phyloP scores from a whole-genome alignment of 441 rosid species.

The Cnidoscolus chayamansa region DNA sequence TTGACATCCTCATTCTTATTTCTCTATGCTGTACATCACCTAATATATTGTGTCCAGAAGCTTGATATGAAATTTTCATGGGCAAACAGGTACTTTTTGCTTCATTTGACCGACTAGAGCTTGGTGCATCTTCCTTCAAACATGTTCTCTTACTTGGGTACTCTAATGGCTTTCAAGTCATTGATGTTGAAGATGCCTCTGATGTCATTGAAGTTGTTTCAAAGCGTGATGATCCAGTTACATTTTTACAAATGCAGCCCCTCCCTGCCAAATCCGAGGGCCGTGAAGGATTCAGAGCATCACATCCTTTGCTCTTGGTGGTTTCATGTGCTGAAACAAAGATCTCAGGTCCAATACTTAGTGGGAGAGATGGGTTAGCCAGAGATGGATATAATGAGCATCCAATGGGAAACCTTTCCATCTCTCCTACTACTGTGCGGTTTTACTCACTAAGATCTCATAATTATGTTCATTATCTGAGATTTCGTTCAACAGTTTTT shows the following conservation, averaged over 20 bases:
- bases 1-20: background rate
- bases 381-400: constrained; percentile 60
- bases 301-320: constrained; percentile 85
- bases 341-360: constrained; percentile 33
- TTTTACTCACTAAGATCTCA: constrained; percentile 86
- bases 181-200: constrained; percentile 77
- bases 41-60: constrained; percentile 2
- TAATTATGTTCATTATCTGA: constrained; percentile 79
- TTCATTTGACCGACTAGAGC: constrained; percentile 79
- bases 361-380: constrained; percentile 53
- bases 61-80: constrained; percentile 24
- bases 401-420: constrained; percentile 42
- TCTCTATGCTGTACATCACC: background rate
- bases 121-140: constrained; percentile 52
- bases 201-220: constrained; percentile 76
- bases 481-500: constrained; percentile 87
- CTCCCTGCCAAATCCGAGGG: constrained; percentile 58
- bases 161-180: constrained; percentile 90
- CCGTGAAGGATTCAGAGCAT: constrained; percentile 64
- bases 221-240: constrained; percentile 77
- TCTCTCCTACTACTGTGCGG: constrained; percentile 69
- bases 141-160: constrained; percentile 84
- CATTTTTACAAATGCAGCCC: constrained; percentile 89
- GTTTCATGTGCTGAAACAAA: constrained; percentile 77
- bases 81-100: constrained; percentile 80